phyloP scores from a whole-genome alignment of 2,329 filamentous ascomycete species.

The Anisogramma anomala region DNA sequence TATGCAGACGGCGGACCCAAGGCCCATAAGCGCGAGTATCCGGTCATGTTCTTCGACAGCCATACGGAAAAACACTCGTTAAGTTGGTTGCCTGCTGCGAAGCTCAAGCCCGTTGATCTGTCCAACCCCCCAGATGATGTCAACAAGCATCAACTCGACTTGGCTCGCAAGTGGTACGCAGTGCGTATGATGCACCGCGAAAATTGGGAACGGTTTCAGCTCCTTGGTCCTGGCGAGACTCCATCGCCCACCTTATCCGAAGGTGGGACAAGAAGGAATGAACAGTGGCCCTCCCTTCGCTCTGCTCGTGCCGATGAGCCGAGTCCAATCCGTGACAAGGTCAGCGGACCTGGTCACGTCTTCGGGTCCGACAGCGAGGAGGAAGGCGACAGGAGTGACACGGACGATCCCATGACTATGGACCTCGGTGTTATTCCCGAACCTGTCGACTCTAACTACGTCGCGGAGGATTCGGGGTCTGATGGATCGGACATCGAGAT shows the following conservation, averaged over 20 bases:
- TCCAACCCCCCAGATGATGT: conserved; percentile 6
- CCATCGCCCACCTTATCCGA: conserved; percentile 4
- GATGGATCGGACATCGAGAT: neutral
- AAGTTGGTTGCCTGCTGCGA: conserved; percentile 9
- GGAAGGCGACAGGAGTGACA: conserved; percentile 1
- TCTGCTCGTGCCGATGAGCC: conserved; percentile 9
- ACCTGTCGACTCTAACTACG: conserved; percentile 8
- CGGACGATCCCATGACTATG: conserved; percentile 11
- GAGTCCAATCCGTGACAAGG: conserved; percentile 6
- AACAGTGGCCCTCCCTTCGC: conserved; percentile 6
- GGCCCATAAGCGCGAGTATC: conserved; percentile 26
- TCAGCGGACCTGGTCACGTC: neutral
- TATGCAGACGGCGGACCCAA: conserved; percentile 25
- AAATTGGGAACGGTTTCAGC: conserved; percentile 10
- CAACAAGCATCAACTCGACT: conserved; percentile 5
- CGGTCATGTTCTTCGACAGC: conserved; percentile 28
- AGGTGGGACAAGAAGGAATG: conserved; percentile 1
- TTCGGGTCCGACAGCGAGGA: neutral
- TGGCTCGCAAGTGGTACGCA: conserved; percentile 11
- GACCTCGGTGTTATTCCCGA: conserved; percentile 9
- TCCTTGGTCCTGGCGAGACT: conserved; percentile 11
- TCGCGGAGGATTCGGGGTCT: conserved; percentile 5
- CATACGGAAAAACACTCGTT: conserved; percentile 13
- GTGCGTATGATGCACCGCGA: conserved; percentile 12
- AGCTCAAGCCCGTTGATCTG: conserved; percentile 9